Percentiles rank a stretch among this genome's conserved stretches.
phyloP scores from a whole-genome alignment of 176 grass and related monocot genomes.

The Carex pumila region DNA sequence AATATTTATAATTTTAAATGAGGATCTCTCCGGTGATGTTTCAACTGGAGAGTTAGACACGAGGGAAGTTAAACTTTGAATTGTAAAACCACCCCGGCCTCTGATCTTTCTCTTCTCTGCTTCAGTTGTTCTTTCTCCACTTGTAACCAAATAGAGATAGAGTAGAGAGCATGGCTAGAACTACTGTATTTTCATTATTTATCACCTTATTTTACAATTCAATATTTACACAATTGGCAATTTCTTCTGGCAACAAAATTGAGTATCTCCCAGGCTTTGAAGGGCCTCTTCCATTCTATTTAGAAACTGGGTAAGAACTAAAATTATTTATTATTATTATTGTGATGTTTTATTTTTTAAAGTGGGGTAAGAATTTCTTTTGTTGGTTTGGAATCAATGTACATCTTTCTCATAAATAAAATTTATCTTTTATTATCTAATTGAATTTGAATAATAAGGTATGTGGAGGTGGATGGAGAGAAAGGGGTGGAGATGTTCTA shows the following conservation, averaged over 20 bases:
- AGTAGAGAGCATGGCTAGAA: neutral
- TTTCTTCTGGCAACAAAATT: constrained; percentile 28
- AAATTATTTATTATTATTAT: neutral
- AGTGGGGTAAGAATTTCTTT: neutral
- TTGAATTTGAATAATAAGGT: constrained; percentile 1
- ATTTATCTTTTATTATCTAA: neutral
- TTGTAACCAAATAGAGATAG: neutral
- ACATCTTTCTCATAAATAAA: neutral
- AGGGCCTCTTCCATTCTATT: constrained; percentile 45
- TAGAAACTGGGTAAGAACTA: constrained; percentile 38
- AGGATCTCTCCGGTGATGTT: neutral
- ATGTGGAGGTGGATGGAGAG: constrained; percentile 53
- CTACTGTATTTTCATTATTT: neutral
- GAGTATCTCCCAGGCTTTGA: constrained; percentile 41
- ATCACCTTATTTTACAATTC: neutral
- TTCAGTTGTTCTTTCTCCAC: neutral
- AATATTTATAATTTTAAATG: neutral
- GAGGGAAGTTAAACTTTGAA: neutral
- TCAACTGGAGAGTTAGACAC: neutral
- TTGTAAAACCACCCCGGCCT: neutral
- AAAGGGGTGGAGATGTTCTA: constrained; percentile 48
- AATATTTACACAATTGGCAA: neutral
- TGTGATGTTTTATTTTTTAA: neutral
- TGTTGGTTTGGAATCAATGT: neutral
- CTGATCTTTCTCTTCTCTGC: neutral